Evolutionary conservation across 176 grass and related monocot genomes (phyloP).

Genomic region (Carex parvula): DNA sequence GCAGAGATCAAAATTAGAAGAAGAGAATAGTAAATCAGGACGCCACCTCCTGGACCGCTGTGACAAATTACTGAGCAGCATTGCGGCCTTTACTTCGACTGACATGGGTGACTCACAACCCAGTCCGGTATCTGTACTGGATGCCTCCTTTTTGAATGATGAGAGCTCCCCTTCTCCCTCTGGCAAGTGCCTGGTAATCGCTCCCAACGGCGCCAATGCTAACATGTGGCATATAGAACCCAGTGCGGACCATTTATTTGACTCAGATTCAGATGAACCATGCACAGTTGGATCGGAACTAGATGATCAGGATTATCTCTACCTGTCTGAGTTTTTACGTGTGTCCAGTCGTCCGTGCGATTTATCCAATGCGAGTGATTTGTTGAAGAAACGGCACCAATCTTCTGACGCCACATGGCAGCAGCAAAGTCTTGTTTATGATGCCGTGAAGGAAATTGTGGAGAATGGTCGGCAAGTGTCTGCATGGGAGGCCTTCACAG

Average conservation of each 20-base stretch:
- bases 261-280: slow-evolving; percentile 37
- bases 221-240: background rate
- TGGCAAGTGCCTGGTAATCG: slow-evolving; percentile 28
- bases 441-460: slow-evolving; percentile 53
- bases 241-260: background rate
- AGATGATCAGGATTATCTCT: slow-evolving; percentile 35
- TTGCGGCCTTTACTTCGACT: slow-evolving; percentile 58
- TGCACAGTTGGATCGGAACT: slow-evolving; percentile 19
- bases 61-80: slow-evolving; percentile 72
- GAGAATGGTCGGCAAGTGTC: slow-evolving; percentile 42
- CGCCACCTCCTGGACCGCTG: slow-evolving; percentile 64
- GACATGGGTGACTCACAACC: slow-evolving; percentile 61
- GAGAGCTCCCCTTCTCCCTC: slow-evolving; percentile 63
- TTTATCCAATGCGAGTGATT: slow-evolving; percentile 33
- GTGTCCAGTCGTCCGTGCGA: slow-evolving; percentile 12
- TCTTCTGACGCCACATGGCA: slow-evolving; percentile 30
- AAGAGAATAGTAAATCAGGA: slow-evolving; percentile 26
- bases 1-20: slow-evolving; percentile 36
- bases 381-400: slow-evolving; percentile 27
- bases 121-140: slow-evolving; percentile 86
- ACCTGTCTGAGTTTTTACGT: slow-evolving; percentile 46
- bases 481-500: slow-evolving; percentile 43
- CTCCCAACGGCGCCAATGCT: background rate
- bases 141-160: slow-evolving; percentile 62
- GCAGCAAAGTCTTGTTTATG: slow-evolving; percentile 50